Base-by-base conservation (phyloP, 169 alveolate genomes). In the Cryptosporidium xiaoi region DNA sequence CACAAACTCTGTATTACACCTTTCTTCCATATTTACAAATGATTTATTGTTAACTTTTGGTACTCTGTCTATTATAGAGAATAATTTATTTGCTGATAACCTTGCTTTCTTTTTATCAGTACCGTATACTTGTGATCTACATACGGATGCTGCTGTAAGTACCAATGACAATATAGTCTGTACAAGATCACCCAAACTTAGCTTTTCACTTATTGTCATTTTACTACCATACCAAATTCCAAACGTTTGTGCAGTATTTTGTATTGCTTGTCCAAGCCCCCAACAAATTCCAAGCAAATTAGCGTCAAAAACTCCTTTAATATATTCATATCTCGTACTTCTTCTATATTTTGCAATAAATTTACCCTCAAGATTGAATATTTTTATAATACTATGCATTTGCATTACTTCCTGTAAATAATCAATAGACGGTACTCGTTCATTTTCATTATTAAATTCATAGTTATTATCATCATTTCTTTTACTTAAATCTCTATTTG, bases 251-350 rank as follows among this genome's bases (percentile, higher is more conserved):
- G 87, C 87, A n/a, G 64, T 48, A 40, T 77, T 77, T 27, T 77
- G 87, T 18, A 62, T 20, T 10, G 77, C 87, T n/a, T 77, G 87
- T 6, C 87, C 87, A 34, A 77, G 48, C 8, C 87, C 87, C 87
- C 87, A 77, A 29, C 69, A 77, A 16, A 46, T 1, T 12, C 87
- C 87, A 20, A 77, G 50, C 8, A 77, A 31, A 40, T 56, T 33
- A 34, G 71, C 40, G 18, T 77, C 87, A 5, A 62, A 18, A 5
- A 62, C 48, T 60, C 87, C 87, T 46, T 77, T 77, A 44, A 77
- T 55, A 36, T 77, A 60, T 50, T 77, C 87, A 44, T 20, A 77
- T 6, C 87, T 34, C n/a, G 71, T 62, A 60, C 87, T 77, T 12
- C 77, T 56, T 60, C 87, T 58, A 36, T 77, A 77, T 16, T 40